phyloP scores from a whole-genome alignment of 1,139 yeast genomes.

The Yamadazyma mexicana region DNA sequence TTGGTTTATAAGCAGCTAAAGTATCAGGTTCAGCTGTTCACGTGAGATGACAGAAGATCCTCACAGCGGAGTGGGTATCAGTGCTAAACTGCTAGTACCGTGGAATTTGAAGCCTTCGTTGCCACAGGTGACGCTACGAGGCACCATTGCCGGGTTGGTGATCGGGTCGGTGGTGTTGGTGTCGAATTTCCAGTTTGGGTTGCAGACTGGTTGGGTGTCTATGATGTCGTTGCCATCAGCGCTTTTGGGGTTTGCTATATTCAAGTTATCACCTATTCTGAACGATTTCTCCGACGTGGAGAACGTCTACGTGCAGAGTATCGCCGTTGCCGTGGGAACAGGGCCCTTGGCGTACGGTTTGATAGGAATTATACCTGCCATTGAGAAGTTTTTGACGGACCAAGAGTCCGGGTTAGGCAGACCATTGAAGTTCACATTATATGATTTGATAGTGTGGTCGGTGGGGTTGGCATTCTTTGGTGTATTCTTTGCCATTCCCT shows the following conservation, averaged over 20 bases:
- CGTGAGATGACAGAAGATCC: no score
- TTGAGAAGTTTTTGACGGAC: conserved; percentile 77
- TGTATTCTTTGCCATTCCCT: conserved; percentile 89
- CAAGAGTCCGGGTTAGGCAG: conserved; percentile 72
- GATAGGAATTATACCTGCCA: conserved; percentile 96
- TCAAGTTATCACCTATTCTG: conserved; percentile 54
- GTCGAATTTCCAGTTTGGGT: conserved; percentile 92
- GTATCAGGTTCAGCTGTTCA: no score
- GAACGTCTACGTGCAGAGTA: conserved; percentile 86
- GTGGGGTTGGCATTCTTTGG: conserved; percentile 89
- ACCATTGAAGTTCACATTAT: conserved; percentile 35
- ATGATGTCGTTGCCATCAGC: conserved; percentile 99
- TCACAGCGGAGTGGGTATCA: no score
- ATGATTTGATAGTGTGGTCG: conserved; percentile 76
- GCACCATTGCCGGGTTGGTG: conserved; percentile 68
- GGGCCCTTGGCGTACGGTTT: conserved; percentile 95
- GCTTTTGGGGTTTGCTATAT: conserved; percentile 77
- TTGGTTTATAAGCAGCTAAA: no score
- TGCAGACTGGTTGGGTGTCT: conserved; percentile 98
- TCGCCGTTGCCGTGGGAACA: conserved; percentile 96
- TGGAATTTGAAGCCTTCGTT: conserved; percentile 37
- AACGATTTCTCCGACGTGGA: conserved; percentile 80
- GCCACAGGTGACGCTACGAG: conserved; percentile 70
- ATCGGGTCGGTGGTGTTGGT: conserved; percentile 82
- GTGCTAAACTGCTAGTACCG: conserved; percentile 3